Conservation (phyloP, 352 stramenopile genomes). For the Aphanomyces stellatus region DNA sequence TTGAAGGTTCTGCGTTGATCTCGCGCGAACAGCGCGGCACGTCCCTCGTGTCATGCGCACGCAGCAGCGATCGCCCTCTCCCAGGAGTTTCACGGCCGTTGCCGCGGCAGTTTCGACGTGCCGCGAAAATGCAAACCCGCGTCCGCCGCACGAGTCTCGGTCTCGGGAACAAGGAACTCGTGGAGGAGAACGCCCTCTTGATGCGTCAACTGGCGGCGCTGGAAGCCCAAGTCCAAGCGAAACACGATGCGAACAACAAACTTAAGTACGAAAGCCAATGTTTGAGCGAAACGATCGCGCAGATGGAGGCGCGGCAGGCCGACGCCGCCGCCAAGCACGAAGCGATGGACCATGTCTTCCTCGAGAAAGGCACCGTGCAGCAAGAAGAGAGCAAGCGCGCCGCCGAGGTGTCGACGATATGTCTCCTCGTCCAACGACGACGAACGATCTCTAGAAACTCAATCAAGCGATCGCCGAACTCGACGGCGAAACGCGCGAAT, state of each 20-base stretch:
- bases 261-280: not conserved
- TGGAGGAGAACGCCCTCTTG: not conserved
- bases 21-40: no score
- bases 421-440: not conserved
- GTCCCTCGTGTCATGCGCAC: no score
- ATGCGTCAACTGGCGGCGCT: not conserved
- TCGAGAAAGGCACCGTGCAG: not conserved
- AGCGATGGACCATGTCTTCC: not conserved
- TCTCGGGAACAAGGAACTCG: not conserved
- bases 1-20: no score
- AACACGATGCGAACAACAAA: not conserved
- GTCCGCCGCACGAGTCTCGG: not conserved
- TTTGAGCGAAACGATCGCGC: not conserved
- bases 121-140: not conserved
- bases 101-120: no score
- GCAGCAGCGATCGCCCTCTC: no score
- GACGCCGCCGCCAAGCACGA: not conserved
- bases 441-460: not conserved
- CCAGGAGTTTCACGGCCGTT: no score
- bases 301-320: not conserved
- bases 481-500: not conserved
- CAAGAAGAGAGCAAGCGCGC: not conserved
- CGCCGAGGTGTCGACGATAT: not conserved
- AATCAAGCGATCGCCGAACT: not conserved
- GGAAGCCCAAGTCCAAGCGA: not conserved